These are phyloP conservation scores for Cucurbita argyrosperma DNA, from an alignment of 306 rosid species.

Conservation along the genomic window DNA sequence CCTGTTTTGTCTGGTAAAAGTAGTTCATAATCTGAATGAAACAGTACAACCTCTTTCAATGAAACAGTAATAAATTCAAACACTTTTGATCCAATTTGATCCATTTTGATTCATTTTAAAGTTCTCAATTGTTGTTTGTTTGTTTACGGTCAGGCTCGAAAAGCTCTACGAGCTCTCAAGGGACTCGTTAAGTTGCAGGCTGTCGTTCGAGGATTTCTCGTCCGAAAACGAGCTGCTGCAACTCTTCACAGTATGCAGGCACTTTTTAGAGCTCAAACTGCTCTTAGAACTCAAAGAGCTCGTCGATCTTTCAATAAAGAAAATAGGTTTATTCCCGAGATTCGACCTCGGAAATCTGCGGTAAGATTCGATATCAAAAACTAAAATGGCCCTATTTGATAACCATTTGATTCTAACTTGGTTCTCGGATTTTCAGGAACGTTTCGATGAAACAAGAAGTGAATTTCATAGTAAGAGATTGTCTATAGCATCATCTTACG, in stretches of 20 bases:
- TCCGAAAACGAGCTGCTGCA: conserved; percentile 79
- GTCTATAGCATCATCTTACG: conserved; percentile 31
- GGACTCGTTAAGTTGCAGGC: conserved; percentile 93
- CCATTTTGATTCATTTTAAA: background rate
- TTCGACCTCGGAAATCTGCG: conserved; percentile 43
- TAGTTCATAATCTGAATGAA: background rate
- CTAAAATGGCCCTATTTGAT: too few relatives aligned
- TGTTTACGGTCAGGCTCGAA: conserved; percentile 51
- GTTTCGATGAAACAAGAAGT: conserved; percentile 57
- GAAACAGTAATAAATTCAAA: conserved; percentile 3
- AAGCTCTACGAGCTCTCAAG: conserved; percentile 76
- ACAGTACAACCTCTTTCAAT: background rate
- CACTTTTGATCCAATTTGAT: background rate
- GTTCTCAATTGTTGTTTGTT: background rate
- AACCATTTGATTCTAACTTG: background rate
- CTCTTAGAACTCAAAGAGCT: conserved; percentile 58
- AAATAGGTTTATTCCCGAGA: conserved; percentile 35
- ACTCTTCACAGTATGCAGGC: conserved; percentile 96
- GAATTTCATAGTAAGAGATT: conserved; percentile 69
- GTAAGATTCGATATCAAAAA: conserved; percentile 16
- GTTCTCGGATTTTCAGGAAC: conserved; percentile 30
- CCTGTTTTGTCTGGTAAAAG: background rate
- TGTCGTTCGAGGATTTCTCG: conserved; percentile 76
- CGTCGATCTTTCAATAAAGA: conserved; percentile 77
- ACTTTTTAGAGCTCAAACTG: conserved; percentile 72